Evolutionary conservation across 495 filamentous ascomycete genomes (phyloP).

Genomic region (Ramalina peruviana): DNA sequence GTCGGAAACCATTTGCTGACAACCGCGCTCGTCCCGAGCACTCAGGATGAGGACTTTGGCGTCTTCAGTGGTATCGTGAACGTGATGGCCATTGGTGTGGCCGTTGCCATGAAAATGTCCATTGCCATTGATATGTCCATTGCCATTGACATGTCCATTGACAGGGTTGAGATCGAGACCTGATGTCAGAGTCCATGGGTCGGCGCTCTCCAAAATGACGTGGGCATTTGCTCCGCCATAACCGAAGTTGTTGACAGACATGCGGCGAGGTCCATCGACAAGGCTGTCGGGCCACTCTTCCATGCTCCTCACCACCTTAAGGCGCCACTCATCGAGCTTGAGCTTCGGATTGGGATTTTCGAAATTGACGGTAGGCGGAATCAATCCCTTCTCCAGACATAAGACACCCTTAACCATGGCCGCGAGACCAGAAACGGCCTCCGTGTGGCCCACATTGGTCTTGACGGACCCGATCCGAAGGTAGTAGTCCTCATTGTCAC

Average conservation of each 20-base stretch:
- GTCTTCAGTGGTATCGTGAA: neutral
- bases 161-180: neutral
- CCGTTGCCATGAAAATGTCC: neutral
- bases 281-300: neutral
- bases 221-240: constrained; percentile 38
- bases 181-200: neutral
- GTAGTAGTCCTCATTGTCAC: neutral
- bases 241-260: constrained; percentile 33
- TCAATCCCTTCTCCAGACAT: constrained; percentile 31
- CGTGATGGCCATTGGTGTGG: neutral
- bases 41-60: neutral
- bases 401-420: constrained; percentile 38
- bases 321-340: constrained; percentile 3
- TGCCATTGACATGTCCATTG: neutral
- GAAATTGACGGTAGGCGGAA: constrained; percentile 38
- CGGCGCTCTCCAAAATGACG: constrained; percentile 17
- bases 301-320: constrained; percentile 1
- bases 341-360: constrained; percentile 25
- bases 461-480: constrained; percentile 37
- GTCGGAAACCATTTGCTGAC: no score
- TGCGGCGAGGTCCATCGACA: constrained; percentile 2
- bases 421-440: constrained; percentile 36
- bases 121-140: neutral
- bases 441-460: constrained; percentile 43
- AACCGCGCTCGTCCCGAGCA: neutral